Evolutionary conservation across 768 basidiomycete genomes (phyloP), one percentile per base, ranked within the genome.

Genomic region (Solioccasus polychromus): DNA sequence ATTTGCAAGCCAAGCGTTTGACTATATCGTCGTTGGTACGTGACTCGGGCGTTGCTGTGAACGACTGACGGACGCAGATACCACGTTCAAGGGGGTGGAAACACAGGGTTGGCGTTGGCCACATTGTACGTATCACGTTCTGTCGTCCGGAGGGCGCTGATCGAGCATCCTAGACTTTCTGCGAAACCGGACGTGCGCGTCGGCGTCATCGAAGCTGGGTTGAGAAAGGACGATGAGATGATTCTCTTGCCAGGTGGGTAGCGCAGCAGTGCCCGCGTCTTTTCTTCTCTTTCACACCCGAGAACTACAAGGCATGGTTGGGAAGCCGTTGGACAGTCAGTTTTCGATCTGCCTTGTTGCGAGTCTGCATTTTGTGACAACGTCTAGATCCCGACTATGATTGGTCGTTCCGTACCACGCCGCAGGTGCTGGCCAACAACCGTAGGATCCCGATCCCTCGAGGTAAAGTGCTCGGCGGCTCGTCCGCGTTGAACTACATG

Each of bases 11-110:
- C 44, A 48, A 32, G n/a, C 26, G 17, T 57, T 57, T 35, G 55
- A 53, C 31, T 49, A 57, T 30, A 49, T 57, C 30, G 22, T 57
- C 26, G 35, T 57, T 5, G 55, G 55, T 53, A 25, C 8, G 55
- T 53, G 14, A 24, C 11, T 29, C 5, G 5, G 3, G 22, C 25
- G 4, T 39, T 36, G 26, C 37, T 29, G 36, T 14, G 22, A 17
- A 19, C 15, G 12, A 22, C 22, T 44, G 17, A 36, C n/a, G 15
- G 19, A 35, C 12, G 20, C 14, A 42, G 11, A 15, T n/a, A n/a
- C n/a, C n/a, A n/a, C 8, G 9, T 17, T 34, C 23, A 14, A 57
- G 55, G 55, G 22, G 44, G 47, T n/a, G 47, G 51, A 35, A 53
- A n/a, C 28, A 53, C 51, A 4, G 51, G 55, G 2, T 20, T 49